phyloP scores from a whole-genome alignment of 2,329 filamentous ascomycete species.

The Botrytis aclada region DNA sequence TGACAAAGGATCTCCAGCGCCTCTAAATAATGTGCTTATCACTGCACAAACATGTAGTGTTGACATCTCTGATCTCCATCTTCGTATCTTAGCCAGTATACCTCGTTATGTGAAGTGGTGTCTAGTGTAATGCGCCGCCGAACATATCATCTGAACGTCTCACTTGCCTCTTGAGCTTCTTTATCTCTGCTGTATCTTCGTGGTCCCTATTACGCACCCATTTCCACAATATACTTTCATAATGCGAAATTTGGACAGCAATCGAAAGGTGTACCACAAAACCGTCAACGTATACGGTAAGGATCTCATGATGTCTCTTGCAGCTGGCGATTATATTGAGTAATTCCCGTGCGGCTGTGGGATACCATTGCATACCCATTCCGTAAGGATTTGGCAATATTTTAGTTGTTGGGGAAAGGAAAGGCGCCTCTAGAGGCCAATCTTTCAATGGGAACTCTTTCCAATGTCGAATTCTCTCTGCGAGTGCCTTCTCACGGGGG shows the following conservation, averaged over 20 bases:
- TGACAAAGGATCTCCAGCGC: not conserved
- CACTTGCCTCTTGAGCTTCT: not conserved
- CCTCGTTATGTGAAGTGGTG: not conserved
- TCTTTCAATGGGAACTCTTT: not conserved
- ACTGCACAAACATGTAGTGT: not conserved
- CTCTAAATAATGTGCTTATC: not conserved
- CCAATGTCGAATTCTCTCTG: not conserved
- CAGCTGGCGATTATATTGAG: not conserved
- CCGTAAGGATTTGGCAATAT: not conserved
- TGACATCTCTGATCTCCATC: not conserved
- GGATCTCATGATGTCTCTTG: too few species aligned
- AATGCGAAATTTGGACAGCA: too few species aligned
- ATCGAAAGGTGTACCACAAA: too few species aligned
- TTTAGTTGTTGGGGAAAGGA: not conserved
- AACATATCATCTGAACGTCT: not conserved
- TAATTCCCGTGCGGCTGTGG: not conserved
- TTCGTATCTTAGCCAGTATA: not conserved
- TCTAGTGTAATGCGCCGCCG: not conserved
- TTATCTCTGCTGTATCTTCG: not conserved
- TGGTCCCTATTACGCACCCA: not conserved
- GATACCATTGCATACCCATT: constrained; percentile 9
- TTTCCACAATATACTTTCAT: not conserved
- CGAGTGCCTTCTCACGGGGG: not conserved
- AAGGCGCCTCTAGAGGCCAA: not conserved
- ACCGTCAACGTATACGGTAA: too few species aligned